Evolutionary conservation across 768 basidiomycete species (phyloP), one percentile per base, ranked within the genome.

Genomic region (Panaeolus papilionaceus): DNA sequence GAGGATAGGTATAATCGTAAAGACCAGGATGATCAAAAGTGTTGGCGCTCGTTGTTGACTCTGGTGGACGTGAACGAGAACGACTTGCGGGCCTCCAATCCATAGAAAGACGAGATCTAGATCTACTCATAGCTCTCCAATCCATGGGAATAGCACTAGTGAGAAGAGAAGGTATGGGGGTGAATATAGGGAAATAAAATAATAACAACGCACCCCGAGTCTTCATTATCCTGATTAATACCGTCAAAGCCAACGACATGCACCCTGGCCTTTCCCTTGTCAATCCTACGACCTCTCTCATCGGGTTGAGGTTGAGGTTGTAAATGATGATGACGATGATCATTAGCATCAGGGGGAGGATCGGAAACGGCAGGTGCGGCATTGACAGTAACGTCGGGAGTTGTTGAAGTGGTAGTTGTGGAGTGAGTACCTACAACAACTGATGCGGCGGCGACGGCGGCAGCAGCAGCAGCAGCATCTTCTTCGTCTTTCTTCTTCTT

Each of bases 101-200:
- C 93, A 96, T 95, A 23, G 92, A 90, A 72, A 91, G 90, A 26
- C 95, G 88, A 14, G 95, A 96, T 73, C 95, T 87, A 28, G 95
- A 97, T 70, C 95, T 86, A 78, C 94, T 96, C 76, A 95, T 89
- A 38, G 93, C 90, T 62, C 95, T 86, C 96, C 95, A 98, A 75
- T 97, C 96, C 95, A 98, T 98, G 33, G 89, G 80, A 54, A 86
- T 85, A 64, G 83, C 81, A 67, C 90, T 89, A 67, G 51, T 33
- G 66, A 65, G 70, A 64, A 63, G 66, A 71, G 89, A 89, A 79
- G 76, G 94, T 92, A 92, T 92, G 70, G 88, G 84, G 72, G 92
- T 91, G 73, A 94, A 89, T 67, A 61, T 20, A 51, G 20, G 39
- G 26, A 83, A 33, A 33, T 33, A 1, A 58, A 23, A 33, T 33